Percentiles rank a stretch among this genome's conserved stretches.
phyloP scores from a whole-genome alignment of 192 early-diverging fungal species.

The Rhizophagus sp. region DNA sequence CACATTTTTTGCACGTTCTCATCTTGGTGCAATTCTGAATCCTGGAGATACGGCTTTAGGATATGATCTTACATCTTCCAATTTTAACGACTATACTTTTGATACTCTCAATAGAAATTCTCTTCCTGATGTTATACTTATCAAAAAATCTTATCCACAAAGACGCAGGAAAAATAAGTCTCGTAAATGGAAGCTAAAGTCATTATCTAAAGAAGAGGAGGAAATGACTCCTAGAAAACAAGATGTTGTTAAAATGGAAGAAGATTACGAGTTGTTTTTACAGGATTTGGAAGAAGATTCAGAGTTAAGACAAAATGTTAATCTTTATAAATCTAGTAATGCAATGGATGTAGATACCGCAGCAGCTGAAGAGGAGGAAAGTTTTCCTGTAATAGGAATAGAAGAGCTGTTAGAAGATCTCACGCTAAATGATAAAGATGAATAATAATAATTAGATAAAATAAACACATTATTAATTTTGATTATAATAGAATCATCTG shows the following conservation, averaged over 20 bases:
- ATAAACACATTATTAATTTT: too few relatives aligned
- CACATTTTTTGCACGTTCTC: conserved; percentile 84
- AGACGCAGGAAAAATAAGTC: conserved; percentile 82
- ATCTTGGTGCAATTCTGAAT: conserved; percentile 88
- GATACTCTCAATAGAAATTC: conserved; percentile 64
- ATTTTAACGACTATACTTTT: conserved; percentile 90
- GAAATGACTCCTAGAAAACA: conserved; percentile 77
- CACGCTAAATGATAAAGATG: conserved; percentile 63
- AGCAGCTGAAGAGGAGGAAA: conserved; percentile 74
- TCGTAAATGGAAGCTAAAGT: conserved; percentile 91
- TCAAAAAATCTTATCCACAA: conserved; percentile 90
- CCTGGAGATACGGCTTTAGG: conserved; percentile 91
- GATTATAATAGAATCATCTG: too few relatives aligned
- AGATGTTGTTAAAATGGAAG: conserved; percentile 75
- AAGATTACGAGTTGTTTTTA: conserved; percentile 95
- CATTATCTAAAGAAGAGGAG: conserved; percentile 87
- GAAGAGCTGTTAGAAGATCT: conserved; percentile 95
- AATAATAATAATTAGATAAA: neutral
- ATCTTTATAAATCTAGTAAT: conserved; percentile 80
- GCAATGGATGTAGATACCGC: conserved; percentile 46
- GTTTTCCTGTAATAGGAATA: conserved; percentile 91
- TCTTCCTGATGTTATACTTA: conserved; percentile 88
- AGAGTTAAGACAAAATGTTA: conserved; percentile 91
- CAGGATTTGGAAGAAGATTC: conserved; percentile 98
- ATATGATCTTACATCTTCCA: conserved; percentile 84